Evolutionary conservation across 2,329 filamentous ascomycete species (phyloP).

Genomic region (Myriangium duriaei): DNA sequence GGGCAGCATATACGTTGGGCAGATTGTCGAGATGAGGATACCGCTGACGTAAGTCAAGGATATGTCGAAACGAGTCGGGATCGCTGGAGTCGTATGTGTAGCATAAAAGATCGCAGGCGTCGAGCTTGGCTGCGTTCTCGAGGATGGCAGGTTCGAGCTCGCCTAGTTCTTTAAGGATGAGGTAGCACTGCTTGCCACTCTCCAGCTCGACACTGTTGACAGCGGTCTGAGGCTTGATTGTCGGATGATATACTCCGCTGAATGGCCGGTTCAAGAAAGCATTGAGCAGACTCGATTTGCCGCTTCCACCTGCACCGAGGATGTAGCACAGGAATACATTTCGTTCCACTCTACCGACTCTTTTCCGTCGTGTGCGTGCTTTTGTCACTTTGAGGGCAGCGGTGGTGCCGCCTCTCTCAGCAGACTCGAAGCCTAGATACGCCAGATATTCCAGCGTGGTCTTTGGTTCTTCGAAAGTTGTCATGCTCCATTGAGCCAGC

Average conservation of each 20-base stretch:
- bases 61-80: slow-evolving; percentile 87
- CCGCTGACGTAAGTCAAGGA: slow-evolving; percentile 65
- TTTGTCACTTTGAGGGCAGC: slow-evolving; percentile 90
- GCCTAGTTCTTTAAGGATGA: slow-evolving; percentile 89
- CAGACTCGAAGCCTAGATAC: slow-evolving; percentile 84
- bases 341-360: slow-evolving; percentile 75
- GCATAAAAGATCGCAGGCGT: slow-evolving; percentile 86
- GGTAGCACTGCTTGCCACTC: slow-evolving; percentile 90
- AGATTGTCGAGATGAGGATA: slow-evolving; percentile 79
- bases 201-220: slow-evolving; percentile 95
- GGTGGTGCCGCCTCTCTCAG: slow-evolving; percentile 58
- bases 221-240: slow-evolving; percentile 83
- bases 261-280: slow-evolving; percentile 86
- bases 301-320: slow-evolving; percentile 69
- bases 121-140: slow-evolving; percentile 80
- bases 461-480: slow-evolving; percentile 88
- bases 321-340: slow-evolving; percentile 94
- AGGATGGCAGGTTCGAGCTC: slow-evolving; percentile 91
- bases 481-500: slow-evolving; percentile 99
- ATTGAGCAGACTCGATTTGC: slow-evolving; percentile 83
- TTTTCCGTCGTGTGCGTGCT: slow-evolving; percentile 69
- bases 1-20: slow-evolving; percentile 78
- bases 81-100: slow-evolving; percentile 96
- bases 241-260: slow-evolving; percentile 71
- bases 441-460: slow-evolving; percentile 93